These are phyloP conservation scores for Yarrowia keelungensis DNA, from an alignment of 805 yeast genomes.

Conservation along the genomic window DNA sequence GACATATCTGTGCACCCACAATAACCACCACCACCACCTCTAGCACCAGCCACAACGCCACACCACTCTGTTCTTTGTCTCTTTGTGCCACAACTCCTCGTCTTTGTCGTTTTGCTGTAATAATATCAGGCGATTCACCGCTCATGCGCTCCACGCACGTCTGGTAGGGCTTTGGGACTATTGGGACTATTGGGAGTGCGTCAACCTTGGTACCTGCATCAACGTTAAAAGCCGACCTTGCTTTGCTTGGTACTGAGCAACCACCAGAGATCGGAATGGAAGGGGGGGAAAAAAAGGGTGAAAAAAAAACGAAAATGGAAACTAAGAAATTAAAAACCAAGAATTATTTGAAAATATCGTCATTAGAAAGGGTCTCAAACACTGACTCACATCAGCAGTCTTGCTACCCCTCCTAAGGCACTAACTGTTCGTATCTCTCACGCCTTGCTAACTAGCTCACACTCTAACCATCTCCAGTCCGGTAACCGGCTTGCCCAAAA, in stretches of 20 bases:
- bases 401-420: too few relatives aligned
- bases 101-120: not conserved
- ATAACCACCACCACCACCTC: too few relatives aligned
- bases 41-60: too few relatives aligned
- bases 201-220: constrained; percentile 13
- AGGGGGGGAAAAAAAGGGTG: not conserved
- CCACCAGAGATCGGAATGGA: not conserved
- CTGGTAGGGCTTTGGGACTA: constrained; percentile 18
- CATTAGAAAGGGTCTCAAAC: too few relatives aligned
- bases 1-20: too few relatives aligned
- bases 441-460: too few relatives aligned
- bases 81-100: not conserved
- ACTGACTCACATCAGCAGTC: not conserved
- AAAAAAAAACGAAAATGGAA: too few relatives aligned
- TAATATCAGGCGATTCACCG: constrained; percentile 9
- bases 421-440: too few relatives aligned
- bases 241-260: constrained; percentile 10
- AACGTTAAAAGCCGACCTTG: constrained; percentile 11
- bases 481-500: not conserved
- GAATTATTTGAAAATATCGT: too few relatives aligned
- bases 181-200: not conserved
- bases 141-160: not conserved
- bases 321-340: too few relatives aligned
- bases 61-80: not conserved
- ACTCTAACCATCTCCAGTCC: too few relatives aligned